Conservation (phyloP, 2,329 filamentous ascomycete genomes). For the Didymella sp. region DNA sequence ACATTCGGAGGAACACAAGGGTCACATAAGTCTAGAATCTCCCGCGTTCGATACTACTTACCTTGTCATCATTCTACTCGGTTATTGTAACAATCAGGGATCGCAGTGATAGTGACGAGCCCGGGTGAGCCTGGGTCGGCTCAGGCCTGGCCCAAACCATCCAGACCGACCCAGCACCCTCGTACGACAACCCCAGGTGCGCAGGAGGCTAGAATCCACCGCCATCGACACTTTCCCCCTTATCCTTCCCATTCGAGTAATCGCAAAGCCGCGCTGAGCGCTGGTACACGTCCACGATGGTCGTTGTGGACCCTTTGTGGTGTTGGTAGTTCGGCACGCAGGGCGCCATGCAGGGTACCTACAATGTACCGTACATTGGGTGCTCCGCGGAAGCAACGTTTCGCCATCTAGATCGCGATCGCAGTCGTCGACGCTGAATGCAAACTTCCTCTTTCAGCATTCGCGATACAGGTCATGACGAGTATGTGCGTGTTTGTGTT, state of each 20-base stretch:
- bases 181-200: background rate
- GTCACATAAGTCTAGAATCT: background rate
- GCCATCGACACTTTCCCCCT: background rate
- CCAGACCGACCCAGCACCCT: background rate
- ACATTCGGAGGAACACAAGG: background rate
- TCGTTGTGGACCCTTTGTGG: background rate
- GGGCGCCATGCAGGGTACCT: too few species aligned
- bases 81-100: background rate
- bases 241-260: background rate
- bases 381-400: background rate
- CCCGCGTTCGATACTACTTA: background rate
- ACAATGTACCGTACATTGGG: background rate
- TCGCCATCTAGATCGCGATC: background rate
- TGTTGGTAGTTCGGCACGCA: background rate
- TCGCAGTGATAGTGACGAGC: background rate
- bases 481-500: background rate
- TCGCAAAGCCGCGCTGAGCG: background rate
- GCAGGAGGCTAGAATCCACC: background rate
- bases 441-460: background rate
- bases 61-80: background rate
- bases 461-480: background rate
- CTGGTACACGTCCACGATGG: background rate
- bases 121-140: background rate
- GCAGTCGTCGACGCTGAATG: background rate
- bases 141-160: background rate